Evolutionary conservation across 164 flowering plant species (phyloP), one percentile per base, ranked within the genome.

Genomic region (Sedum album): DNA sequence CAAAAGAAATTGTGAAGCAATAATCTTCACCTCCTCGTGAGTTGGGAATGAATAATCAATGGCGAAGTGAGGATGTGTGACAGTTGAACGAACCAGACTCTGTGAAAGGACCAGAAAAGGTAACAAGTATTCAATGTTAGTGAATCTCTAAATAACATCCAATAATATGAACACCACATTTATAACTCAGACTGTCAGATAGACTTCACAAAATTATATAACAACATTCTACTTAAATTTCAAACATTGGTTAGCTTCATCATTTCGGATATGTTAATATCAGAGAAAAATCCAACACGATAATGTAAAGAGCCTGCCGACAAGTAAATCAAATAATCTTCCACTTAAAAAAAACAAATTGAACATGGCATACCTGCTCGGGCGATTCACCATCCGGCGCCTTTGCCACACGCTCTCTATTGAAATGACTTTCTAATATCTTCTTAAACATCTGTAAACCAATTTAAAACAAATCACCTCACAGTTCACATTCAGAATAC

Each of bases 11-110:
- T 44, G 15, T 13, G 48, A 44, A 39, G 5, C 0, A 1, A 14
- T 13, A 3, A 44, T 44, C 20, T 18, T 11, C 20, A 44, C 48
- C 48, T 44, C 48, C 17, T 44, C 48, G 15, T 44, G 48, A 0
- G 48, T 11, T 44, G 48, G 48, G 17, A 44, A 44, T 44, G 48
- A 74, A 78, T 85, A 93, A 35, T 80, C 74, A 20, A 64, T 60
- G 25, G 78, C 72, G 67, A 85, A 93, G 5, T 31, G 73, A 25
- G 89, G 94, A 69, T 93, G 94, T 60, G 82, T 83, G 18, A 80
- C 48, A 51, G 98, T 93, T 72, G 81, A 66, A 31, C 85, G 86
- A 8, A 91, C 94, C 71, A 90, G 78, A 78, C 73, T 85, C 98
- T 93, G 98, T 84, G 79, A 73, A 72, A 76, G 78, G 87, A 84